A percentile compares a stretch with the other conserved stretches of the same genome.
phyloP scores from a whole-genome alignment of 176 grass and related monocot genomes.

The Carex kokanica region DNA sequence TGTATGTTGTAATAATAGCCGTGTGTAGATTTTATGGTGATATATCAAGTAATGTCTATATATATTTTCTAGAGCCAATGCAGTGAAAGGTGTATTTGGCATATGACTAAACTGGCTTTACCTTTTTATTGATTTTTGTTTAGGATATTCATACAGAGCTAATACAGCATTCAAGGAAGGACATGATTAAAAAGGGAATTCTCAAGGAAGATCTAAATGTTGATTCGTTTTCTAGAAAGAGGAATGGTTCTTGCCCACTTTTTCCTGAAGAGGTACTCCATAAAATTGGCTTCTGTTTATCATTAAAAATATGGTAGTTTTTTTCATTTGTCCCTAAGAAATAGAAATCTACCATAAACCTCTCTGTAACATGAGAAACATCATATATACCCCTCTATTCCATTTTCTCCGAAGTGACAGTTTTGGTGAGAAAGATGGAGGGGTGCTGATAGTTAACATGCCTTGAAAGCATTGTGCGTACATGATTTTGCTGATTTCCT shows the following conservation, averaged over 20 bases:
- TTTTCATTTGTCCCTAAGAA: background rate
- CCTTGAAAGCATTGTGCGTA: background rate
- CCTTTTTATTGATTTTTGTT: conserved; percentile 31
- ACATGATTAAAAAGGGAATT: conserved; percentile 75
- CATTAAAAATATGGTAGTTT: background rate
- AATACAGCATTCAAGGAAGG: conserved; percentile 89
- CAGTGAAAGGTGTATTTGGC: background rate
- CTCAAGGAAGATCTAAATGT: conserved; percentile 65
- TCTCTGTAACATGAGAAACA: background rate
- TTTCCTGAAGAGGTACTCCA: conserved; percentile 89
- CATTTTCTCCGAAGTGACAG: background rate
- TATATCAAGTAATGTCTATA: background rate
- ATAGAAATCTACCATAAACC: background rate
- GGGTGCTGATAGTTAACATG: background rate
- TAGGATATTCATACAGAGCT: conserved; percentile 97
- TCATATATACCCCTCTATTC: background rate
- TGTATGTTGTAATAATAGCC: background rate
- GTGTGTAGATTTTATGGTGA: background rate
- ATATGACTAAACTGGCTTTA: conserved; percentile 22
- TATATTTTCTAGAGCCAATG: background rate
- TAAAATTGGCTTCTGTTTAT: background rate
- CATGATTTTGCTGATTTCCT: background rate
- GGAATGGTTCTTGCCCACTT: conserved; percentile 82
- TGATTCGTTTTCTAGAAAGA: conserved; percentile 86
- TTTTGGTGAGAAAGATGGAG: background rate